phyloP scores from a whole-genome alignment of 108 stramenopile genomes.

The Nitzschia sp. region DNA sequence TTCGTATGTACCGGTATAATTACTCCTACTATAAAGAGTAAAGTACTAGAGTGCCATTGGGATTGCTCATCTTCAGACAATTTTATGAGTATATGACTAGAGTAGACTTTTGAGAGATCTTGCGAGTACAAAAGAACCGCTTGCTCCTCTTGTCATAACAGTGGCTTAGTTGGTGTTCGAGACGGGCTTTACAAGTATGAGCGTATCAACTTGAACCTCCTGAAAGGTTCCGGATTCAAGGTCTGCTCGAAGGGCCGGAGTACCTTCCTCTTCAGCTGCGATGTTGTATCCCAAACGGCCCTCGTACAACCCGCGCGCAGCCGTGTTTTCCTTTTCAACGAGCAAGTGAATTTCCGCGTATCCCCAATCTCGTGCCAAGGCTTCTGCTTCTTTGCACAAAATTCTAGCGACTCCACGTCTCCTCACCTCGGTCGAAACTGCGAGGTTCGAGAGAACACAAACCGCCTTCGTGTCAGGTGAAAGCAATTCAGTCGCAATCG shows the following conservation, averaged over 20 bases:
- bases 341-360: conserved; percentile 49
- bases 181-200: conserved; percentile 47
- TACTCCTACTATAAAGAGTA: too few species aligned
- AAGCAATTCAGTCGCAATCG: conserved; percentile 49
- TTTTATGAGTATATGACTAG: too few species aligned
- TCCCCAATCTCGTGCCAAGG: conserved; percentile 46
- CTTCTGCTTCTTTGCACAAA: conserved; percentile 58
- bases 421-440: conserved; percentile 53
- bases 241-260: conserved; percentile 55
- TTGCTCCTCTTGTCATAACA: too few species aligned
- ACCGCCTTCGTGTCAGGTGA: conserved; percentile 47
- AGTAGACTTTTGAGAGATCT: too few species aligned
- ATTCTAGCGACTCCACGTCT: conserved; percentile 48
- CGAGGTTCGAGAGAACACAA: conserved; percentile 60
- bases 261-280: conserved; percentile 15
- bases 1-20: too few species aligned
- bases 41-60: too few species aligned
- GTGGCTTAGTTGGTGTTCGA: too few species aligned
- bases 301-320: conserved; percentile 59
- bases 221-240: conserved; percentile 45
- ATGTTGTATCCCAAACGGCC: conserved; percentile 50
- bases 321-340: conserved; percentile 59
- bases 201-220: conserved; percentile 49
- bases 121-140: too few species aligned
- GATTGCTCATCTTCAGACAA: too few species aligned